Conservation (phyloP, 164 flowering plant genomes). For the Berberis thunbergii region DNA sequence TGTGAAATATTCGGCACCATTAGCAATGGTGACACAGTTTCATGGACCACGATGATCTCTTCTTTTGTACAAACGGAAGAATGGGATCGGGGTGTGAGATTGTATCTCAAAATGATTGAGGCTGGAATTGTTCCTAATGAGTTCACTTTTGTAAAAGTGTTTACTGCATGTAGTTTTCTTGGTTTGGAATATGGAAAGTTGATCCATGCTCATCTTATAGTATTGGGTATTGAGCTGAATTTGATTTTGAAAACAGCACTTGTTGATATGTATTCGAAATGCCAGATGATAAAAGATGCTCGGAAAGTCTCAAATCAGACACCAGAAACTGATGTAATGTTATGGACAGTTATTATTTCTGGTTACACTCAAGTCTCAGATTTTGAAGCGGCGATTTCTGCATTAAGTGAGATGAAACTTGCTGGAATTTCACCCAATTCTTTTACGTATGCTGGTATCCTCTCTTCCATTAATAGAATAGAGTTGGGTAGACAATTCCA, state of each 20-base stretch:
- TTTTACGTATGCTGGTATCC: slow-evolving; percentile 36
- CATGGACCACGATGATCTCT: slow-evolving; percentile 50
- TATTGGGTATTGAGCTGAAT: slow-evolving; percentile 29
- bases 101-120: slow-evolving; percentile 32
- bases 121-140: slow-evolving; percentile 41
- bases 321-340: slow-evolving; percentile 32
- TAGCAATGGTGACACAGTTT: slow-evolving; percentile 27
- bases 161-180: slow-evolving; percentile 24
- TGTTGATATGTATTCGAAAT: slow-evolving; percentile 45
- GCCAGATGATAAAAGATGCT: slow-evolving; percentile 35
- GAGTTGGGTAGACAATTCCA: slow-evolving; percentile 47
- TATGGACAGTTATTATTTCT: slow-evolving; percentile 44
- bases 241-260: slow-evolving; percentile 46
- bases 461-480: slow-evolving; percentile 22
- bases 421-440: slow-evolving; percentile 31
- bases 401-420: slow-evolving; percentile 32
- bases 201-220: slow-evolving; percentile 39
- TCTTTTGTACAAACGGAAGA: slow-evolving; percentile 22
- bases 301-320: slow-evolving; percentile 29
- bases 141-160: slow-evolving; percentile 47
- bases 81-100: slow-evolving; percentile 26
- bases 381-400: slow-evolving; percentile 27
- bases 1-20: slow-evolving; percentile 17
- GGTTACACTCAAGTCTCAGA: slow-evolving; percentile 27
- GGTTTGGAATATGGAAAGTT: slow-evolving; percentile 28